These are phyloP conservation scores for Penicillium griseofulvum DNA, from an alignment of 2,329 filamentous ascomycete species.

Conservation along the genomic window DNA sequence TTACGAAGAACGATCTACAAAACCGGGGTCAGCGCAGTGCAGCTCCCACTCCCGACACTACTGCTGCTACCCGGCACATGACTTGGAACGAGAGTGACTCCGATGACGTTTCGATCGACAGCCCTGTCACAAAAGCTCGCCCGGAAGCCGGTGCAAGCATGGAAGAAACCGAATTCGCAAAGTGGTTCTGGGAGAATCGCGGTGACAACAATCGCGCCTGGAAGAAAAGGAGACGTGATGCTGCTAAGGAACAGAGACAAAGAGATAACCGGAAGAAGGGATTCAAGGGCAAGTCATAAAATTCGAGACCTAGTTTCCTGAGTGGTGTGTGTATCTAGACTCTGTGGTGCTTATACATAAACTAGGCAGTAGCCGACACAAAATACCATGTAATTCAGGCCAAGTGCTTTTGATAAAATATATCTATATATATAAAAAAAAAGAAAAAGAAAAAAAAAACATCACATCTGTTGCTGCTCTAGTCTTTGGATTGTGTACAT, in stretches of 20 bases:
- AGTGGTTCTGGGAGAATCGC: conserved; percentile 59
- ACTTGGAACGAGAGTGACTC: conserved; percentile 29
- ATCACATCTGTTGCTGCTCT: background rate
- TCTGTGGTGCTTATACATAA: background rate
- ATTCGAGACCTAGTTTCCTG: background rate
- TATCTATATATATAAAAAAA: too few species aligned
- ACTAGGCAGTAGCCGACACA: background rate
- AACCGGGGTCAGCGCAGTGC: conserved; percentile 69
- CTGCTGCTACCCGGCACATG: conserved; percentile 57
- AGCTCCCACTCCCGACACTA: conserved; percentile 92
- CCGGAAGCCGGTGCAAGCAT: conserved; percentile 12
- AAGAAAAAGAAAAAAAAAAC: background rate
- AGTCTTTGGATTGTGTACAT: conserved; percentile 1
- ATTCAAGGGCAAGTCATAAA: conserved; percentile 37
- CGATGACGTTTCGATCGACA: conserved; percentile 25
- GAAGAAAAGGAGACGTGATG: conserved; percentile 58
- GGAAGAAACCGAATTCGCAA: conserved; percentile 57
- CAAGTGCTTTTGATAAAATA: background rate
- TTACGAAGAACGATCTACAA: conserved; percentile 73
- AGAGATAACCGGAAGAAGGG: conserved; percentile 57
- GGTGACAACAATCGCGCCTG: conserved; percentile 52
- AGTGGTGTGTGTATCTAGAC: background rate
- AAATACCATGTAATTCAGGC: background rate
- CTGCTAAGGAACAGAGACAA: conserved; percentile 59
- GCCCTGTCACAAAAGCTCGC: conserved; percentile 24